These are phyloP conservation scores for Chlorociboria aeruginascens DNA, from an alignment of 495 filamentous ascomycete species.

Conservation along the genomic window DNA sequence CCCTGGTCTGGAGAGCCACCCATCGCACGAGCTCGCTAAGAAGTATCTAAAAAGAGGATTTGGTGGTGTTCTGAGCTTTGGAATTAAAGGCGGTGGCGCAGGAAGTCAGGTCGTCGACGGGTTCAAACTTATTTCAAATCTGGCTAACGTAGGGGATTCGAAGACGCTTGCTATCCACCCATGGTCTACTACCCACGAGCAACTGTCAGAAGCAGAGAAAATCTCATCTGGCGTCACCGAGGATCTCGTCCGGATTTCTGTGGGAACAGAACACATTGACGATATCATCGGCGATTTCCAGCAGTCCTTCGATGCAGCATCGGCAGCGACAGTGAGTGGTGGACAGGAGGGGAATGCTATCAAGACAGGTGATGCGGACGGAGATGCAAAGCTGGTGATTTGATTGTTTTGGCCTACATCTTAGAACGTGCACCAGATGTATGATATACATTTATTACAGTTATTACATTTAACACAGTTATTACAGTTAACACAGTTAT, in stretches of 20 bases:
- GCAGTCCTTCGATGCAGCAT: slow-evolving; percentile 63
- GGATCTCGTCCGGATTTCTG: slow-evolving; percentile 91
- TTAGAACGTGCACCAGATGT: too few relatives aligned
- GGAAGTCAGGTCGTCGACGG: slow-evolving; percentile 84
- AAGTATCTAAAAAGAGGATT: slow-evolving; percentile 82
- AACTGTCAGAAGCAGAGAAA: slow-evolving; percentile 76
- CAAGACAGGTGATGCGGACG: slow-evolving; percentile 6
- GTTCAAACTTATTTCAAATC: slow-evolving; percentile 89
- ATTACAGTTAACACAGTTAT: too few relatives aligned
- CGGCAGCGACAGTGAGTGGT: slow-evolving; percentile 18
- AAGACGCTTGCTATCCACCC: slow-evolving; percentile 97
- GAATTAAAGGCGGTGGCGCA: slow-evolving; percentile 81
- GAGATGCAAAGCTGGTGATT: slow-evolving; percentile 14
- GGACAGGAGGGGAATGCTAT: slow-evolving; percentile 11
- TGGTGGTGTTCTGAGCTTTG: slow-evolving; percentile 86
- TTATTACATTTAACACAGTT: too few relatives aligned
- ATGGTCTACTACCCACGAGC: slow-evolving; percentile 93
- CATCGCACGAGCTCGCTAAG: slow-evolving; percentile 70
- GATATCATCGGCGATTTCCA: slow-evolving; percentile 96
- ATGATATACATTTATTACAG: too few relatives aligned
- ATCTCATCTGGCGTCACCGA: slow-evolving; percentile 73
- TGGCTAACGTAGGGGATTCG: slow-evolving; percentile 68
- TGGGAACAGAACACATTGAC: slow-evolving; percentile 95
- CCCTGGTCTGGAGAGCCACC: slow-evolving; percentile 75
- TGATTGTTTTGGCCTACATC: too few relatives aligned